Conservation (phyloP, 192 early-diverging fungal genomes). For the Linnemannia zychae region DNA sequence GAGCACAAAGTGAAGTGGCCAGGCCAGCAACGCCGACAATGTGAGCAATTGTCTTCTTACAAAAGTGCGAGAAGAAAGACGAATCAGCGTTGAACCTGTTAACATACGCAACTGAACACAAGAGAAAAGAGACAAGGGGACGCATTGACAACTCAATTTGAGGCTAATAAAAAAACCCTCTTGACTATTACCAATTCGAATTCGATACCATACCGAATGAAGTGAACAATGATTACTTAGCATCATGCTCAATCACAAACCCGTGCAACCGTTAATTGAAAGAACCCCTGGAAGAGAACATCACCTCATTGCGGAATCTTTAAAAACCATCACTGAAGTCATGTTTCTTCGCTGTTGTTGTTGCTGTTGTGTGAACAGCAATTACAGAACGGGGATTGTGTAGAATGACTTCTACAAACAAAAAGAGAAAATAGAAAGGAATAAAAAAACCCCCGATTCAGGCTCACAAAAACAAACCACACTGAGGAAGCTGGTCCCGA, state of each 20-base stretch:
- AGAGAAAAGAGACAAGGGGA: neutral
- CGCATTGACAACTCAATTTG: neutral
- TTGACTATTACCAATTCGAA: neutral
- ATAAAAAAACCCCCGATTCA: neutral
- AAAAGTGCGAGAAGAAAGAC: no score
- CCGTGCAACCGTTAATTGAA: neutral
- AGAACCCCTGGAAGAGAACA: no score
- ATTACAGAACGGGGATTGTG: no score
- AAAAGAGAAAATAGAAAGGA: neutral
- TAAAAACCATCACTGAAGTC: no score
- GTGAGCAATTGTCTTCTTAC: no score
- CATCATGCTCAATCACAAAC: neutral
- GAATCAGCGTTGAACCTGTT: no score
- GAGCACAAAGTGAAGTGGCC: no score
- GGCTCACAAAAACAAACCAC: neutral
- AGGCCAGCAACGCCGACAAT: no score
- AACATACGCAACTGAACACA: neutral
- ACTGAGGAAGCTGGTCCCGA: neutral
- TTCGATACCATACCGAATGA: conserved; percentile 14
- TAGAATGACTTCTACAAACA: neutral
- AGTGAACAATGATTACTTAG: conserved; percentile 23
- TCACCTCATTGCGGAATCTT: no score
- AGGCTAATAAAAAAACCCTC: no score
- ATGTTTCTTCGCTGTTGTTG: no score
- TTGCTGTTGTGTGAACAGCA: no score